phyloP scores from a whole-genome alignment of 768 basidiomycete genomes.

The Hydnomerulius pinastri region DNA sequence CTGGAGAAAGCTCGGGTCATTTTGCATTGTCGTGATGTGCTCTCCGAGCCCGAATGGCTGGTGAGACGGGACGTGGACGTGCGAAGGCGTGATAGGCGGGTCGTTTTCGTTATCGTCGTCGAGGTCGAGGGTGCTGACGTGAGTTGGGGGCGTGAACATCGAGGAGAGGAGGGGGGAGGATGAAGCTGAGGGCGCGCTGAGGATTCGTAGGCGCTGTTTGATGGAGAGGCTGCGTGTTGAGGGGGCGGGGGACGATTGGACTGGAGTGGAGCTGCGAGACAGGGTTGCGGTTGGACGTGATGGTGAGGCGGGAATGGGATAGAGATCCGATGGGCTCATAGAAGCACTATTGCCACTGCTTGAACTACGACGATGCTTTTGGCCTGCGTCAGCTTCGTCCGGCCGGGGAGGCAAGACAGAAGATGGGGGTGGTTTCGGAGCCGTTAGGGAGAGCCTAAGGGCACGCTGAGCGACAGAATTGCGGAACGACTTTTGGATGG shows the following conservation, averaged over 20 bases:
- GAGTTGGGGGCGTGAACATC: constrained; percentile 24
- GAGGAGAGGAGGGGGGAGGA: constrained; percentile 27
- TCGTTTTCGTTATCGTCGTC: constrained; percentile 27
- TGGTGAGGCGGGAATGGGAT: constrained; percentile 50
- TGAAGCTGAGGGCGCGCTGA: constrained; percentile 56
- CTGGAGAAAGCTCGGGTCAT: constrained; percentile 65
- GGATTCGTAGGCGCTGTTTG: constrained; percentile 66
- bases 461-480: constrained; percentile 59
- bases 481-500: constrained; percentile 44
- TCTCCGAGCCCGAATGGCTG: constrained; percentile 48
- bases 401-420: constrained; percentile 65
- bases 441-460: constrained; percentile 57
- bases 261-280: constrained; percentile 36
- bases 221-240: constrained; percentile 42
- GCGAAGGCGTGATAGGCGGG: constrained; percentile 28
- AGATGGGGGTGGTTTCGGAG: constrained; percentile 67
- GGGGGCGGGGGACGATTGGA: constrained; percentile 24
- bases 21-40: constrained; percentile 52
- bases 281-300: constrained; percentile 36
- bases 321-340: constrained; percentile 26
- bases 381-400: constrained; percentile 46
- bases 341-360: constrained; percentile 35
- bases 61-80: constrained; percentile 9
- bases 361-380: constrained; percentile 32
- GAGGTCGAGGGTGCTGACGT: constrained; percentile 28